Conservation (phyloP, 257 asterid species). For the Solanum bukasovii region DNA sequence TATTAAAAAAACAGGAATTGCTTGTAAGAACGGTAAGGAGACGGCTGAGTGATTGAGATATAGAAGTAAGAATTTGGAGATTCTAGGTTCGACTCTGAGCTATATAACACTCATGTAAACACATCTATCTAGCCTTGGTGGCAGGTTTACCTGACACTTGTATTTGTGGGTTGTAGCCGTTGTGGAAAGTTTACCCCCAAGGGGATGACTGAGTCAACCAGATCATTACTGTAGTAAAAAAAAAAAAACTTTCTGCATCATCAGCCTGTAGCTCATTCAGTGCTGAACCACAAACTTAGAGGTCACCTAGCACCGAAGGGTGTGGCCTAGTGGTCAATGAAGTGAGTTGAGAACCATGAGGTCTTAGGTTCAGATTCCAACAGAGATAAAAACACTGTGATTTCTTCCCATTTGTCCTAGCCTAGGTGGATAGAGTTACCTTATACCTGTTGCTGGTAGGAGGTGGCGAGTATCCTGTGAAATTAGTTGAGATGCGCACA, state of each 20-base stretch:
- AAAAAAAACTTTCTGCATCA: neutral
- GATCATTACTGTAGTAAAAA: neutral
- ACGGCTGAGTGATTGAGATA: neutral
- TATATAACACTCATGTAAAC: neutral
- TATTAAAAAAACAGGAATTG: neutral
- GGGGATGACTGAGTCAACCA: neutral
- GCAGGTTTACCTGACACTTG: neutral
- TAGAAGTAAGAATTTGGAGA: neutral
- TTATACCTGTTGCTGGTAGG: neutral
- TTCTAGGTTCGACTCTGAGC: neutral
- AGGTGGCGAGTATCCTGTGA: neutral
- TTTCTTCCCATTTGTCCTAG: neutral
- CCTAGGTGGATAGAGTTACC: too few species aligned
- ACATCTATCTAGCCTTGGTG: neutral
- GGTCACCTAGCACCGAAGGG: neutral
- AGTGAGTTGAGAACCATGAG: neutral
- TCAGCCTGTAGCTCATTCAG: neutral
- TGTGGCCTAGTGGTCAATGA: neutral
- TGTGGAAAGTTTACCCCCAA: neutral
- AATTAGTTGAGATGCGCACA: neutral
- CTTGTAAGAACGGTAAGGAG: neutral
- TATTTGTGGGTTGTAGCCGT: neutral
- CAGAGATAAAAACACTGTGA: neutral
- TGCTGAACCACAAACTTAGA: neutral
- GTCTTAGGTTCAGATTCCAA: neutral